Evolutionary conservation across 768 basidiomycete genomes (phyloP), one percentile per base, ranked within the genome.

Genomic region (Pulveroboletus ravenelii): DNA sequence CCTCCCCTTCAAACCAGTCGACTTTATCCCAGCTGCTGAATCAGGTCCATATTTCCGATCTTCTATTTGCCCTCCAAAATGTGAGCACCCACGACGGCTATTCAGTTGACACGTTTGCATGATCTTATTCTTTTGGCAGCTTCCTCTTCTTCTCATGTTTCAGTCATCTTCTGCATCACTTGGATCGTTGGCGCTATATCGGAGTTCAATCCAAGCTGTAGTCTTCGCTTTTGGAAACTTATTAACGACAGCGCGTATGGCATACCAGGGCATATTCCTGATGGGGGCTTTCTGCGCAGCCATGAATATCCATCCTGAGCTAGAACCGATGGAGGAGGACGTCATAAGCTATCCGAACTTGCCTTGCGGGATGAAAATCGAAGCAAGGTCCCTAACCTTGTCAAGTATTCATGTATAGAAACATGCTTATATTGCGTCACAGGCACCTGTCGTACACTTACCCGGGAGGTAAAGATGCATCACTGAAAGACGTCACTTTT

Each of bases 251-350:
- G 64, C 76, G 23, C 80, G 79, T 50, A 83, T 85, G 82, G 81
- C 82, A n/a, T 91, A 86, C 59, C 90, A 94, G 66, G 81, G 82
- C 30, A 77, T 93, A 44, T 93, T 94, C 70, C 73, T 90, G 52
- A 85, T 93, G 82, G 86, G 85, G 42, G 89, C 91, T 7, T 93
- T 91, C 62, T 83, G 80, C 59, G 88, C 88, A 40, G 84, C 86
- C 42, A 83, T 82, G 74, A 76, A 78, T 56, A 69, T 91, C 53
- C 78, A 80, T 55, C 87, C 87, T 25, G 76, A 76, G 55, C 65
- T 92, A 35, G 79, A 85, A 54, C 88, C 88, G 30, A 69, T 68
- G 45, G 70, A 78, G 25, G 78, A 81, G 44, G 76, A 82, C 42
- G 61, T 64, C 23, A 69, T 77, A 36, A 68, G 63, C 29, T 90